Conservation (phyloP, 768 basidiomycete species). For the Mycena pura region DNA sequence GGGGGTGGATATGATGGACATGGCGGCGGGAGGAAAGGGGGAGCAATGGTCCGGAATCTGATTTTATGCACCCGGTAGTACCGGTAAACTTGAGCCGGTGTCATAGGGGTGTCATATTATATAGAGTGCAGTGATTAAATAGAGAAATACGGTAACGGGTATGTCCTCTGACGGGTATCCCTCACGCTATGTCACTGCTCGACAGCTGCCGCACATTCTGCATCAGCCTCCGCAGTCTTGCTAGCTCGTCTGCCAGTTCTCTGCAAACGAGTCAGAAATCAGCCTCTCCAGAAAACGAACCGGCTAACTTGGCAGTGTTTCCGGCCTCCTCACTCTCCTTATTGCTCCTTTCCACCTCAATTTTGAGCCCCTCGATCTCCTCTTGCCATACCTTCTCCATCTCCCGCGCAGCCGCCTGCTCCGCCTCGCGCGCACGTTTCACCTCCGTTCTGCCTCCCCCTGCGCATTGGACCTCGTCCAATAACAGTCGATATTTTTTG, state of each 20-base stretch:
- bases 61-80: too few species aligned
- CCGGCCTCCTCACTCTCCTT: slow-evolving; percentile 63
- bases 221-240: slow-evolving; percentile 77
- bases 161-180: not conserved
- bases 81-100: not conserved
- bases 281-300: not conserved
- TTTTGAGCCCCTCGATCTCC: slow-evolving; percentile 61
- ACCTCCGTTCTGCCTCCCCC: slow-evolving; percentile 54
- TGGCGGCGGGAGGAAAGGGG: slow-evolving; percentile 31
- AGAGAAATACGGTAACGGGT: too few species aligned
- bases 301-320: slow-evolving; percentile 66
- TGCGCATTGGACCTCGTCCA: slow-evolving; percentile 67
- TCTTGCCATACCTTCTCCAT: slow-evolving; percentile 67
- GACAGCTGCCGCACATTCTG: slow-evolving; percentile 52
- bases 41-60: not conserved
- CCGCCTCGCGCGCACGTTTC: slow-evolving; percentile 56
- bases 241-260: slow-evolving; percentile 65
- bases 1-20: slow-evolving; percentile 80
- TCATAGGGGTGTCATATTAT: not conserved
- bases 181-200: slow-evolving; percentile 14
- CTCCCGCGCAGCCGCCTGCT: slow-evolving; percentile 55
- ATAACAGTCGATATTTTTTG: slow-evolving; percentile 70
- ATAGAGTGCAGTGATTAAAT: too few species aligned
- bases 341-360: slow-evolving; percentile 58
- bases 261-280: slow-evolving; percentile 40